Conservation (phyloP, 345 rosid species). For the Cochlearia excelsa region DNA sequence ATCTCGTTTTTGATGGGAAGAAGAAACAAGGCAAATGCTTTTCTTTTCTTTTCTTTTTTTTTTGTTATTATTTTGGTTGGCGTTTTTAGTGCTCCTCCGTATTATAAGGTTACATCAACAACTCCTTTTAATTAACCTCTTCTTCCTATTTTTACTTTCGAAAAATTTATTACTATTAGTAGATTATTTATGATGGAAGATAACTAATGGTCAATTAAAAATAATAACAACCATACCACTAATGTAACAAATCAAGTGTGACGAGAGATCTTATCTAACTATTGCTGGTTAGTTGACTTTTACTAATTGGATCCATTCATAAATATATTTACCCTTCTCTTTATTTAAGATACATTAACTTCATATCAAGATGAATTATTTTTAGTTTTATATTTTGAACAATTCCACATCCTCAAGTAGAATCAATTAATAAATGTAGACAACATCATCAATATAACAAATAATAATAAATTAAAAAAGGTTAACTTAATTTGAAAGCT, state of each 20-base stretch:
- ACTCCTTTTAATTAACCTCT: neutral
- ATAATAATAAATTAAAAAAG: neutral
- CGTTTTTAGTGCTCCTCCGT: slow-evolving; percentile 27
- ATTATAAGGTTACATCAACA: slow-evolving; percentile 11
- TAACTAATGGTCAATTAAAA: no score
- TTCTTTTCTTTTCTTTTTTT: no score
- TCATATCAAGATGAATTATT: neutral
- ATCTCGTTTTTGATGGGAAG: slow-evolving; percentile 42
- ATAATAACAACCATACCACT: no score
- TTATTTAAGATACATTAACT: neutral
- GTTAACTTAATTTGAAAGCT: slow-evolving; percentile 20
- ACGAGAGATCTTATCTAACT: neutral
- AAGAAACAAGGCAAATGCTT: no score
- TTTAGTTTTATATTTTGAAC: neutral
- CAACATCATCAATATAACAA: neutral
- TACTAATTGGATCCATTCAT: neutral
- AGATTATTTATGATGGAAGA: neutral
- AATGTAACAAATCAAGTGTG: neutral
- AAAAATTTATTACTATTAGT: no score
- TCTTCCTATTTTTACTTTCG: neutral
- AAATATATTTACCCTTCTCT: no score
- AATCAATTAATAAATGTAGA: neutral
- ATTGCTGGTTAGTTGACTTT: neutral
- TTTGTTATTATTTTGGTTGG: slow-evolving; percentile 5
- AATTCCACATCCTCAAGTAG: slow-evolving; percentile 16